Percentiles rank a stretch among this genome's conserved stretches.
Conservation (phyloP, 2,329 filamentous ascomycete species). For the Biscogniauxia marginata region DNA sequence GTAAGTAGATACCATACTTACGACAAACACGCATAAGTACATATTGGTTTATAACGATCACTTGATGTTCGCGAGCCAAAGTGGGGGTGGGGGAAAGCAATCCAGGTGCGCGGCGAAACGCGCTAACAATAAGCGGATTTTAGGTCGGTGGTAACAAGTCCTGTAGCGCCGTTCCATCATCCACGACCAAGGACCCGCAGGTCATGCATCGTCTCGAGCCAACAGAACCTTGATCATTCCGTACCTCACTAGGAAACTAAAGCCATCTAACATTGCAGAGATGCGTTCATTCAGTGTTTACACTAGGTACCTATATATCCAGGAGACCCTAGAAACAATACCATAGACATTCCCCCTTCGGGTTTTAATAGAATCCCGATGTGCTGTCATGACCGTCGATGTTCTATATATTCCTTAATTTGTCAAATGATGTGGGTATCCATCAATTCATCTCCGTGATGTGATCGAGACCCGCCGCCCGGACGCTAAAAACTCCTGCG, state of each 20-base stretch:
- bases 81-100: neutral
- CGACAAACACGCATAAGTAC: no score
- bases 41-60: no score
- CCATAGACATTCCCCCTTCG: neutral
- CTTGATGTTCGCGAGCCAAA: neutral
- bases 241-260: no score
- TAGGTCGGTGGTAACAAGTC: neutral
- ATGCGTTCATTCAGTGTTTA: no score
- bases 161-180: neutral
- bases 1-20: no score
- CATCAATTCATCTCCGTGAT: conserved; percentile 6
- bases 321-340: no score
- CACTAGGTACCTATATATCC: no score
- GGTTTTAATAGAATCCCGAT: neutral
- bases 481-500: conserved; percentile 18
- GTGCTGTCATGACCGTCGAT: neutral
- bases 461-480: conserved; percentile 11
- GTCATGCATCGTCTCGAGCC: neutral
- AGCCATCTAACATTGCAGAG: no score
- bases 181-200: neutral
- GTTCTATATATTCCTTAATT: conserved; percentile 1
- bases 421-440: neutral
- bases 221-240: neutral
- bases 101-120: neutral
- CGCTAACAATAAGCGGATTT: neutral